Percentiles rank a stretch among this genome's conserved stretches.
phyloP scores from a whole-genome alignment of 306 rosid genomes.

The Quercus ilex region DNA sequence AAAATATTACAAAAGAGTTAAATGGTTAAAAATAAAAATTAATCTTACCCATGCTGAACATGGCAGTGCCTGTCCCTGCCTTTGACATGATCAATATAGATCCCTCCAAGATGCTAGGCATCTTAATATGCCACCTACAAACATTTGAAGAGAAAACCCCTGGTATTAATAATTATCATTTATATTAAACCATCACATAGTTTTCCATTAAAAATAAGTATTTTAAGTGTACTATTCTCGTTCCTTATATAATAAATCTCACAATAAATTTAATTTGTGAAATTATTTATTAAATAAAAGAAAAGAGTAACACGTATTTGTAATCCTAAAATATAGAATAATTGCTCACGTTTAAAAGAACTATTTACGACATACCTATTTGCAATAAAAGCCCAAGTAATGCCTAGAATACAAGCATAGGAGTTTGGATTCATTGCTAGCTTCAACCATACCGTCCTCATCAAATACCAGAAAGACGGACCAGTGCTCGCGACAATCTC shows the following conservation, averaged over 20 bases:
- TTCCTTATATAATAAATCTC: too few species aligned
- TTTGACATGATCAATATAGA: conserved; percentile 78
- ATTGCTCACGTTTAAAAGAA: not conserved
- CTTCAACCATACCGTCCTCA: conserved; percentile 70
- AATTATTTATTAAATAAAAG: too few species aligned
- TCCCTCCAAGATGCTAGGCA: conserved; percentile 78
- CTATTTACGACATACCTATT: conserved; percentile 41
- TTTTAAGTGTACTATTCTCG: too few species aligned
- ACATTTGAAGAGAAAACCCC: not conserved
- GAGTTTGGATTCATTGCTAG: conserved; percentile 77
- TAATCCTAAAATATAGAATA: too few species aligned
- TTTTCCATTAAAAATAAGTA: too few species aligned
- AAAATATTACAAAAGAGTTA: too few species aligned
- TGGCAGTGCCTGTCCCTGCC: conserved; percentile 91
- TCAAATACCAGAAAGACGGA: conserved; percentile 52
- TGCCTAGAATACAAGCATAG: conserved; percentile 71
- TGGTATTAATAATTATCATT: not conserved
- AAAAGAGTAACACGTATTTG: too few species aligned
- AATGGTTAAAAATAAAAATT: too few species aligned
- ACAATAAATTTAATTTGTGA: too few species aligned
- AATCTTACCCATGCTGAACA: conserved; percentile 95
- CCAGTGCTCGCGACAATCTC: not conserved
- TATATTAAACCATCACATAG: too few species aligned
- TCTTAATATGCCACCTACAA: conserved; percentile 68
- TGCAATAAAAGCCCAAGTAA: conserved; percentile 78